A percentile compares a stretch with the other conserved stretches of the same genome.
Conservation (phyloP, 257 asterid genomes). For the Rauvolfia tetraphylla region DNA sequence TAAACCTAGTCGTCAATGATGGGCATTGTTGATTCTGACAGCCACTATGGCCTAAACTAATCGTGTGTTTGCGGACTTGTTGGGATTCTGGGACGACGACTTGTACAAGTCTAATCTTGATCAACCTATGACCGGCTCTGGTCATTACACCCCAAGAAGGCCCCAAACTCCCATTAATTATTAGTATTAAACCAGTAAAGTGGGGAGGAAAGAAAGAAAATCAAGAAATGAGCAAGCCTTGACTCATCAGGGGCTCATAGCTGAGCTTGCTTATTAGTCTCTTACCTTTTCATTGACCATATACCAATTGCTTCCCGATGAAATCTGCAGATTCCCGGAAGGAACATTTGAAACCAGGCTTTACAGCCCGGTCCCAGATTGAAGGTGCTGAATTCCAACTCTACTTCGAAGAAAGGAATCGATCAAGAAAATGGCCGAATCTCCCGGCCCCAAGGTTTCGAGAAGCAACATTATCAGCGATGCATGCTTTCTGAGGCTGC, state of each 20-base stretch:
- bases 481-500: too few species aligned
- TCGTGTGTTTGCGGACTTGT: not conserved
- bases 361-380: not conserved
- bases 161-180: not conserved
- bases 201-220: not conserved
- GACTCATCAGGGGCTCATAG: not conserved
- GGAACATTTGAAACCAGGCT: not conserved
- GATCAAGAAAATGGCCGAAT: not conserved
- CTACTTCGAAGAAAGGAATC: not conserved
- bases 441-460: too few species aligned
- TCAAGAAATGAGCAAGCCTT: too few species aligned
- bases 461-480: too few species aligned
- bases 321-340: not conserved
- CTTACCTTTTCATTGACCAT: not conserved
- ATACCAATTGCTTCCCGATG: not conserved
- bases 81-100: not conserved
- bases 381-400: not conserved
- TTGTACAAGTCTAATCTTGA: not conserved
- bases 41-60: not conserved
- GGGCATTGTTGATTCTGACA: not conserved
- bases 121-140: not conserved
- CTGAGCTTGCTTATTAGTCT: not conserved
- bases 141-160: not conserved
- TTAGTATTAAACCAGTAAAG: not conserved
- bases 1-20: not conserved